Conservation (phyloP, 805 yeast genomes). For the Yarrowia yakushimensis region DNA sequence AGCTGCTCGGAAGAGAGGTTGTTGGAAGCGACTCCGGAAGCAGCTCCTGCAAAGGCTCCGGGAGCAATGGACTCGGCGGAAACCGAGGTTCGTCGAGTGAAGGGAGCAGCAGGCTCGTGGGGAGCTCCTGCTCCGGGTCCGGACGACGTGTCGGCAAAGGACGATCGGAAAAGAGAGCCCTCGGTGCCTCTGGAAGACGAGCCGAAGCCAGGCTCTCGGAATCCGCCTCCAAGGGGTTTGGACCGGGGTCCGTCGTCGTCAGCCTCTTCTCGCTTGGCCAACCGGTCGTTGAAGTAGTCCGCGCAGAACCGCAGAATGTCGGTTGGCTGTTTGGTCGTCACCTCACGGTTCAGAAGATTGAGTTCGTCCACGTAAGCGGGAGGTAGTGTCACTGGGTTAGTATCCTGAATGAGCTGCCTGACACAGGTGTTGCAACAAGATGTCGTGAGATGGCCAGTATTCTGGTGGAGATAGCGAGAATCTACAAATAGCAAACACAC, state of each 20-base stretch:
- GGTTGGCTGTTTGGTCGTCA: constrained; percentile 53
- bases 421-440: too few species aligned
- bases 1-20: constrained; percentile 49
- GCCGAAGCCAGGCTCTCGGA: constrained; percentile 16
- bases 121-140: background rate
- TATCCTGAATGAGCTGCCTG: too few species aligned
- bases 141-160: constrained; percentile 3
- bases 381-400: constrained; percentile 35
- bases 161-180: background rate
- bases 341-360: constrained; percentile 58
- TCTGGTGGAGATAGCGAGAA: too few species aligned
- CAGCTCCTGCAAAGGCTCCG: constrained; percentile 26
- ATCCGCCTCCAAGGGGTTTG: constrained; percentile 4
- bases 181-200: background rate
- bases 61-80: constrained; percentile 58
- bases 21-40: constrained; percentile 24
- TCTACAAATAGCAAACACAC: too few species aligned
- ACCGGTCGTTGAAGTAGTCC: constrained; percentile 59
- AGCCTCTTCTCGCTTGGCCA: constrained; percentile 41
- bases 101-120: constrained; percentile 28
- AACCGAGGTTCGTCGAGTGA: constrained; percentile 71
- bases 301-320: constrained; percentile 75
- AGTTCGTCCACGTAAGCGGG: constrained; percentile 50
- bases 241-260: constrained; percentile 21
- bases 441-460: too few species aligned